Conservation (phyloP, 2,329 filamentous ascomycete genomes). For the Xylariaceae sp. region DNA sequence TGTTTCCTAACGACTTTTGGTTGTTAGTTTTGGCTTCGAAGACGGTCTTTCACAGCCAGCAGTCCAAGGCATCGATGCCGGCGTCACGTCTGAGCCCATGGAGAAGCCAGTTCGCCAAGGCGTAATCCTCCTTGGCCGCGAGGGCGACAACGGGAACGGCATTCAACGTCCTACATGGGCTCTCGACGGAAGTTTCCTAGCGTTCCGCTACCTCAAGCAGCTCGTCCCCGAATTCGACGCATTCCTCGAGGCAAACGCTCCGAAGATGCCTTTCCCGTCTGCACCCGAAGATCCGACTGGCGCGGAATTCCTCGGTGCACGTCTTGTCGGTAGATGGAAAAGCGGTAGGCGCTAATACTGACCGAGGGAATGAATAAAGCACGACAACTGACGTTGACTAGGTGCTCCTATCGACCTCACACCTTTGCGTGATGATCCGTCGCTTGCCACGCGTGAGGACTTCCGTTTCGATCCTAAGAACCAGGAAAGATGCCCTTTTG, state of each 20-base stretch:
- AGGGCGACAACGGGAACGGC: conserved; percentile 29
- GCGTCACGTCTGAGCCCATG: conserved; percentile 20
- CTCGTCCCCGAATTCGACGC: conserved; percentile 41
- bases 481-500: conserved; percentile 40
- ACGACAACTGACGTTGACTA: conserved; percentile 12
- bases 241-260: conserved; percentile 30
- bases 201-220: conserved; percentile 40
- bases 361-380: neutral
- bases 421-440: conserved; percentile 29
- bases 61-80: conserved; percentile 29
- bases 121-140: conserved; percentile 35
- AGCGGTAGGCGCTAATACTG: conserved; percentile 12
- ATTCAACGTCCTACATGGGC: conserved; percentile 35
- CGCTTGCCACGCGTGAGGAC: conserved; percentile 33
- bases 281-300: conserved; percentile 22
- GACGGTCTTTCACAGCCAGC: conserved; percentile 40
- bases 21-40: conserved; percentile 36
- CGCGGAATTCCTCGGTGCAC: conserved; percentile 37
- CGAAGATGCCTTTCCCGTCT: neutral
- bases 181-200: conserved; percentile 41
- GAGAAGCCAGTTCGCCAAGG: conserved; percentile 30
- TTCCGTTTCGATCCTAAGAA: conserved; percentile 34
- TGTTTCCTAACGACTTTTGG: neutral
- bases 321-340: conserved; percentile 42
- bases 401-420: conserved; percentile 34